Evolutionary conservation across 2,329 filamentous ascomycete genomes (phyloP).

Genomic region (Aspergillus bombycis): DNA sequence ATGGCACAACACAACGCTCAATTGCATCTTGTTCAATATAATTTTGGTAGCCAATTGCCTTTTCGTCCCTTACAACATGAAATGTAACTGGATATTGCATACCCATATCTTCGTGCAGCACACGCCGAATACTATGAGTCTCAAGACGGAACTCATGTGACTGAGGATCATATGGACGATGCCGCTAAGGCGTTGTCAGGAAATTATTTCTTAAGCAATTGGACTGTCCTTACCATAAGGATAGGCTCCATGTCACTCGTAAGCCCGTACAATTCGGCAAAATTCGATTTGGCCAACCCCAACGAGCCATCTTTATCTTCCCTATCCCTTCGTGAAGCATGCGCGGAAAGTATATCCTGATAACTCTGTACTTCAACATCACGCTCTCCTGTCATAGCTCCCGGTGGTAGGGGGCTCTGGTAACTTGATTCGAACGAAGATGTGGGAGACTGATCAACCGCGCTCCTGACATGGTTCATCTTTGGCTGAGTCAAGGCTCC

Average conservation of each 20-base stretch:
- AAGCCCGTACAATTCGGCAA: background rate
- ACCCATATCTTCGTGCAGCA: background rate
- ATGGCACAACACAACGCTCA: background rate
- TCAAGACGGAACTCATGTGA: slow-evolving; percentile 1
- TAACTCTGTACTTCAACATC: background rate
- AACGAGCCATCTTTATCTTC: background rate
- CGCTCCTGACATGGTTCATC: background rate
- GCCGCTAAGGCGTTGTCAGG: background rate
- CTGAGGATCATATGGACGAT: background rate
- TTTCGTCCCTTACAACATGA: background rate
- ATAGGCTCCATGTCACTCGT: background rate
- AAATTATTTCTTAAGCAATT: rapidly evolving
- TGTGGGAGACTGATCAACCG: background rate
- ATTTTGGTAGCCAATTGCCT: background rate
- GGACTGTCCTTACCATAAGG: background rate
- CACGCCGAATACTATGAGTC: slow-evolving; percentile 1
- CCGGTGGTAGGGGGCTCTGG: background rate
- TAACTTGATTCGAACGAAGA: background rate
- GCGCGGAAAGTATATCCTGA: too few relatives aligned
- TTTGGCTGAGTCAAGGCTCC: too few relatives aligned
- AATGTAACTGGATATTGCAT: slow-evolving; percentile 5
- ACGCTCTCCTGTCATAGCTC: rapidly evolving
- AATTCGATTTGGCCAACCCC: background rate
- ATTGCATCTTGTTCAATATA: background rate
- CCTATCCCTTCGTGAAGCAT: too few relatives aligned